Base-by-base conservation (phyloP, 495 filamentous ascomycete species). In the Pseudomonodictys pantanalensis region DNA sequence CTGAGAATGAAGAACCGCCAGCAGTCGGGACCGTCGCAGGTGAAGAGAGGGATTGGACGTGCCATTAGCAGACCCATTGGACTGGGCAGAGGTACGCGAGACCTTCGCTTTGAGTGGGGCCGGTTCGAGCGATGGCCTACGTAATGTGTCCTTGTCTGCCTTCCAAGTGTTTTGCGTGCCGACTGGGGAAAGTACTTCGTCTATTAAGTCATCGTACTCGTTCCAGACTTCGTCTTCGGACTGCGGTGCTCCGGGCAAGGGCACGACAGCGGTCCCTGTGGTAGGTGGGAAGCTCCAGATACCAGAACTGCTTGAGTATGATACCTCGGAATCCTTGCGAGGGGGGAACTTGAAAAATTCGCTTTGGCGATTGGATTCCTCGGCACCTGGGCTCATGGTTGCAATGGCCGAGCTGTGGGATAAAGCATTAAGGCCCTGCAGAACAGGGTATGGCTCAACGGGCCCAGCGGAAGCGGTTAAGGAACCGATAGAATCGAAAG, bases 161-260 rank as follows among this genome's bases (percentile, higher is more conserved):
- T 3, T 2, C 11, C 26, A n/a, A 22, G 4, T 23, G 11, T 33
- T 60, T 20, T 42, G 30, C 2, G 57, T 25, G 8, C 53, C 55
- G 20, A 38, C 47, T 23, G 83, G 80, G 0, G 83, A 83, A 15
- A 83, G 76, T 11, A 87, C 83, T 43, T 90, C 83, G 60, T 88
- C 88, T 51, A 97, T 81, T 15, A 95, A 76, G 67, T 97, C 93
- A 69, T 97, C 86, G 62, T 93, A 97, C 71, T 98, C 91, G 35
- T 87, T 83, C 93, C 93, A 98, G 17, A 96, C 80, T 67, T 97
- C 93, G 65, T 97, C 93, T 62, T 91, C 87, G 15, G 76, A 84
- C 4, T 84, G 78, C 7, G 78, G 82, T 7, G 81, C 79, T 26
- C 73, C 77, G 10, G 81, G 75, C 15, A 73, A 69, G 4, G 87